phyloP scores from a whole-genome alignment of 495 filamentous ascomycete species.

The Podospora pseudopauciseta region DNA sequence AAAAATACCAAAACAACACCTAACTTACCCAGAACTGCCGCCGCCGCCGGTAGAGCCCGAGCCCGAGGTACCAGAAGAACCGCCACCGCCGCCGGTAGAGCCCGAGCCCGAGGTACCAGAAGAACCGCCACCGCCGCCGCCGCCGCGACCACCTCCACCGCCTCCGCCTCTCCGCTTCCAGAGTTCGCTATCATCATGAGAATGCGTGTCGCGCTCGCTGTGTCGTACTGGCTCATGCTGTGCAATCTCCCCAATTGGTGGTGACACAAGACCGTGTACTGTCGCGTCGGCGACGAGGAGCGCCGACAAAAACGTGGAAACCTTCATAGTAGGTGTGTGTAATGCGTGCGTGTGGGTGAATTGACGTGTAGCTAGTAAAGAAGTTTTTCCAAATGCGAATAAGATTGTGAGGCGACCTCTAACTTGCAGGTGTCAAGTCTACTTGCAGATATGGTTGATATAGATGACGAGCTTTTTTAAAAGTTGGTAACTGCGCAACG shows the following conservation, averaged over 20 bases:
- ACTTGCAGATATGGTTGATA: background rate
- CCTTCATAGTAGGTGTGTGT: slow-evolving; percentile 9
- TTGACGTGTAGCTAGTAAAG: background rate
- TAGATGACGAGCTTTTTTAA: background rate
- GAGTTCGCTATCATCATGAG: slow-evolving; percentile 33
- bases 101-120: too few relatives aligned
- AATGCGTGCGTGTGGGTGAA: background rate
- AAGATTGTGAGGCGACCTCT: background rate
- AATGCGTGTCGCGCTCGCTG: slow-evolving; percentile 24
- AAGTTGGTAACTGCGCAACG: background rate
- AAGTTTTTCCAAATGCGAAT: background rate
- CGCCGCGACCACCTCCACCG: slow-evolving; percentile 48
- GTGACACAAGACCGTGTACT: slow-evolving; percentile 14
- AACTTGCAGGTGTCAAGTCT: background rate
- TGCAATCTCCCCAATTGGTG: slow-evolving; percentile 22
- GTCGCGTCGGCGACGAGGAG: slow-evolving; percentile 19
- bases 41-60: background rate
- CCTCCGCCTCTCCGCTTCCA: slow-evolving; percentile 58
- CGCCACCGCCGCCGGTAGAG: slow-evolving; percentile 5
- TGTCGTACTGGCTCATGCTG: slow-evolving; percentile 23
- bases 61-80: too few relatives aligned
- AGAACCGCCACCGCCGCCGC: slow-evolving; percentile 12
- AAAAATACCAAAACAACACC: slow-evolving; percentile 11
- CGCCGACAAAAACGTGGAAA: slow-evolving; percentile 8
- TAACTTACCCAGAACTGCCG: background rate